Conservation (phyloP, 768 basidiomycete species). For the Boletus sp. region DNA sequence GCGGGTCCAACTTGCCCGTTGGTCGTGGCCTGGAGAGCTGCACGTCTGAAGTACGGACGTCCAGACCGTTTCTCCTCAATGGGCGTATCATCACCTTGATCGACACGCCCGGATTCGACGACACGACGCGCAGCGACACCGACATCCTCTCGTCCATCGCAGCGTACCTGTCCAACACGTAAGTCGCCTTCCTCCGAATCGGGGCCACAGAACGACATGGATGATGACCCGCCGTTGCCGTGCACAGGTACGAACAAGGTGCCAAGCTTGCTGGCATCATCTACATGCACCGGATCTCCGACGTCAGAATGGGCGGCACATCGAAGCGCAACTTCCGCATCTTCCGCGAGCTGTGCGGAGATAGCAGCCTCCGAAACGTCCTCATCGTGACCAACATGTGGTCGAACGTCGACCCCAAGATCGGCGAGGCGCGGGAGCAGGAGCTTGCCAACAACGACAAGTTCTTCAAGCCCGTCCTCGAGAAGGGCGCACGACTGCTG, state of each 20-base stretch:
- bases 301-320: conserved; percentile 49
- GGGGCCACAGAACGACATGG: background rate
- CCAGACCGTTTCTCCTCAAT: conserved; percentile 45
- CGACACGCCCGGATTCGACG: conserved; percentile 65
- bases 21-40: conserved; percentile 50
- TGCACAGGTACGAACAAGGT: conserved; percentile 32
- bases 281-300: conserved; percentile 55
- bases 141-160: conserved; percentile 53
- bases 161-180: conserved; percentile 35
- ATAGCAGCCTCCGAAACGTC: conserved; percentile 47
- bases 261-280: conserved; percentile 50
- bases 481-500: conserved; percentile 45
- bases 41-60: conserved; percentile 44
- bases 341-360: conserved; percentile 54
- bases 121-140: conserved; percentile 47
- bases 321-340: conserved; percentile 51
- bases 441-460: conserved; percentile 42
- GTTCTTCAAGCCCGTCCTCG: conserved; percentile 53
- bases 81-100: conserved; percentile 47
- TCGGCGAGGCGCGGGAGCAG: conserved; percentile 44
- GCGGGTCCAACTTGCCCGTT: conserved; percentile 47
- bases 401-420: conserved; percentile 38
- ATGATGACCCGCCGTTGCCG: background rate
- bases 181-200: conserved; percentile 1
- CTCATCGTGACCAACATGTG: conserved; percentile 57